Base-by-base conservation (phyloP, 108 stramenopile genomes). In the Pseudonitzschia multistriata region DNA sequence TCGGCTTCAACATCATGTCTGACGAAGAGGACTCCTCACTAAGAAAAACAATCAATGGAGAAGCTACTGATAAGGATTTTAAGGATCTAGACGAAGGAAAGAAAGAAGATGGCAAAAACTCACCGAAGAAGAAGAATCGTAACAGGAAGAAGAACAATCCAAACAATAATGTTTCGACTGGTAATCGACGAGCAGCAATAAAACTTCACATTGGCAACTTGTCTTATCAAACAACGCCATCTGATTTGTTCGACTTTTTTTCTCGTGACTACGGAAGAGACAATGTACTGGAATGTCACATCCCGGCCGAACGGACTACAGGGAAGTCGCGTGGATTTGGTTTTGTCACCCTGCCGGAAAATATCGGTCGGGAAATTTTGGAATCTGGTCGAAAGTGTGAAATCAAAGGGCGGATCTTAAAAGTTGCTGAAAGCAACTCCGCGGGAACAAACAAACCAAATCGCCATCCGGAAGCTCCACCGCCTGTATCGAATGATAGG, bases 201-300 rank as follows among this genome's bases (percentile, higher is more conserved):
- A 94, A 94, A 78, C 80, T 94, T 40, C 93, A 94, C 48, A 89
- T 94, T 59, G 93, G 93, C 49, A 94, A 94, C 71, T 72, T 94
- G 42, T 82, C 93, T 0, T 94, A 91, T 66, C 72, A 80, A 42
- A 94, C 93, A 33, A 82, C 75, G 10, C 85, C 87, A 31, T 78
- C 81, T 28, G 80, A 88, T 67, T 79, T 94, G 35, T 88, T 74
- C 57, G 87, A 94, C 28, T 90, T 81, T 71, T 94, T 94, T 68
- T 80, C 86, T 22, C 60, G 55, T 21, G 60, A 82, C 66, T 88
- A 86, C 66, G 93, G 93, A 3, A 70, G 86, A 55, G 88, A 86
- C 40, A 88, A 83, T 83, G 77, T 94, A 11, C 74, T 94, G 15
- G 93, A 94, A 57, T 91, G 88, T 67, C 93, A 94, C 55, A 94